Percentiles rank a stretch among this genome's conserved stretches.
Conservation (phyloP, 495 filamentous ascomycete genomes). For the Podospora comata region DNA sequence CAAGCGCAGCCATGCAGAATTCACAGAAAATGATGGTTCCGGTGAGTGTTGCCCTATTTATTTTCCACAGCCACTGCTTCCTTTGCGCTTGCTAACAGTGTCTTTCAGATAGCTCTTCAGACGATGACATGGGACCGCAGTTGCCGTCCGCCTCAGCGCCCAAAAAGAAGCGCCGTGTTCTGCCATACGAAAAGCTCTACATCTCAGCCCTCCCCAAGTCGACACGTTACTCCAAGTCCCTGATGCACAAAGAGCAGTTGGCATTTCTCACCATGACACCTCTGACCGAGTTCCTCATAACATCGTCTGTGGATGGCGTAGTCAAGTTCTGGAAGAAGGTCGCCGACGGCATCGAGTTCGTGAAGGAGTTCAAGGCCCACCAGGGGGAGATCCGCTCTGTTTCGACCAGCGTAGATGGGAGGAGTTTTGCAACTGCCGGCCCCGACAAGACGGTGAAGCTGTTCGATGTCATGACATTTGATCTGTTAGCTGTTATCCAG, state of each 20-base stretch:
- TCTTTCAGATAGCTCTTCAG: conserved; percentile 66
- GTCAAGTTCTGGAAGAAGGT: conserved; percentile 99
- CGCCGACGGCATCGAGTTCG: conserved; percentile 85
- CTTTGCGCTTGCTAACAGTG: conserved; percentile 15
- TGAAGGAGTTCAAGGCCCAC: conserved; percentile 95
- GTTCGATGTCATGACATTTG: conserved; percentile 94
- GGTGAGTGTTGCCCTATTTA: conserved; percentile 29
- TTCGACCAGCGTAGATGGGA: conserved; percentile 80
- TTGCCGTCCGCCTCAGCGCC: conserved; percentile 65
- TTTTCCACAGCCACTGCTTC: background rate
- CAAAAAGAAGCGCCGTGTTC: conserved; percentile 87
- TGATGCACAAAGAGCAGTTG: conserved; percentile 98
- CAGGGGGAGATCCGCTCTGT: conserved; percentile 78
- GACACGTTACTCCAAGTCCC: conserved; percentile 83
- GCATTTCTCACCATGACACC: conserved; percentile 83
- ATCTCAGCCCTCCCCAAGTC: conserved; percentile 82
- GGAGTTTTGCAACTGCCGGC: conserved; percentile 90
- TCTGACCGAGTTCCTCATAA: conserved; percentile 89
- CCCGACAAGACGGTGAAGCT: conserved; percentile 86
- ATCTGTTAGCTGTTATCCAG: conserved; percentile 76
- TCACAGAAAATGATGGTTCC: conserved; percentile 38
- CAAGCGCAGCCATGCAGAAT: conserved; percentile 48
- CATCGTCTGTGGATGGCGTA: conserved; percentile 84
- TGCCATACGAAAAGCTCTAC: conserved; percentile 93
- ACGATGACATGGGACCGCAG: conserved; percentile 92